These are phyloP conservation scores for Scheffersomyces coipomensis DNA, from an alignment of 805 yeast genomes.

Conservation along the genomic window DNA sequence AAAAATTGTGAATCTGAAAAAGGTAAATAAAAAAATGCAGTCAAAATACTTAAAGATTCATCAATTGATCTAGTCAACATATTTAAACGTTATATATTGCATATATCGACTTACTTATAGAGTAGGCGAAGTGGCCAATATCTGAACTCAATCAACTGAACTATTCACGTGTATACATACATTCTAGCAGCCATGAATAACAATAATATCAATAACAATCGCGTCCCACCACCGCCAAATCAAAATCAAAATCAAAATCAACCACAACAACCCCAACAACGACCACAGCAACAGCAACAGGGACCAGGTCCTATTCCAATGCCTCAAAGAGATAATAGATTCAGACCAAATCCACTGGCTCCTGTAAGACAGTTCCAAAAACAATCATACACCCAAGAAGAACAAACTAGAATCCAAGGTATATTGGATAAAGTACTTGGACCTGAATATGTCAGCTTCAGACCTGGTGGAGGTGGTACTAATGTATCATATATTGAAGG, in stretches of 20 bases:
- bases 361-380: slow-evolving; percentile 14
- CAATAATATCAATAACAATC: background rate
- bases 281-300: background rate
- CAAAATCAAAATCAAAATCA: background rate
- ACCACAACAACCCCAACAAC: background rate
- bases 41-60: too few relatives aligned
- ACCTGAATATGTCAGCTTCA: slow-evolving; percentile 72
- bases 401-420: slow-evolving; percentile 31
- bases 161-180: too few relatives aligned
- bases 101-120: too few relatives aligned
- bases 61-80: too few relatives aligned
- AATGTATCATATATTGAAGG: slow-evolving; percentile 77
- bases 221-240: background rate
- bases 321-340: background rate
- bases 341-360: background rate
- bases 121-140: too few relatives aligned
- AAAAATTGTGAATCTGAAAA: too few relatives aligned
- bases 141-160: too few relatives aligned
- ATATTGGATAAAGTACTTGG: slow-evolving; percentile 49
- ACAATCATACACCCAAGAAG: slow-evolving; percentile 29
- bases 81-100: too few relatives aligned
- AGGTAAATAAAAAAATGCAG: too few relatives aligned
- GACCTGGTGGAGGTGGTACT: slow-evolving; percentile 74
- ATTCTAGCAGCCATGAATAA: too few relatives aligned
- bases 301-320: background rate